Percentiles rank a stretch among this genome's conserved stretches.
Conservation (phyloP, 306 rosid species). For the Cicer judaicum region DNA sequence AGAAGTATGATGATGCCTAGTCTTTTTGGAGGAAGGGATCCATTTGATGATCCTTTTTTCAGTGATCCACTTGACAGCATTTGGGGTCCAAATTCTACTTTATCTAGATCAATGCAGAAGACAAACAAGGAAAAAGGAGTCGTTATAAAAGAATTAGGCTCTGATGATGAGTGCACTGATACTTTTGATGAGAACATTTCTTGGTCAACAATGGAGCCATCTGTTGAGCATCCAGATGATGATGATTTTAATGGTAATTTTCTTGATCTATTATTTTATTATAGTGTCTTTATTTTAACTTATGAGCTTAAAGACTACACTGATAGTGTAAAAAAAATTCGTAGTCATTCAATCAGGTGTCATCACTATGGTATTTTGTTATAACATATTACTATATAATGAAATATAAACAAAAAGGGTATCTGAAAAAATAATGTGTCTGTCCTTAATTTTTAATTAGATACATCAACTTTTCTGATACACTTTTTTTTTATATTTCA, state of each 20-base stretch:
- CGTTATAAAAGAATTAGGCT: slow-evolving; percentile 64
- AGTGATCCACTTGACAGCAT: slow-evolving; percentile 55
- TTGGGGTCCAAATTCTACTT: slow-evolving; percentile 43
- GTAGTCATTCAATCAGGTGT: not conserved
- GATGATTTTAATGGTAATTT: slow-evolving; percentile 63
- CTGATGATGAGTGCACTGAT: slow-evolving; percentile 61
- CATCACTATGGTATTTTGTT: not conserved
- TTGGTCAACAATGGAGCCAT: slow-evolving; percentile 62
- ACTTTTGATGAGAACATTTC: slow-evolving; percentile 29
- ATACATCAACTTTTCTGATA: too few species aligned
- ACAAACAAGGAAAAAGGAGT: slow-evolving; percentile 55
- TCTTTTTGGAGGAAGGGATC: slow-evolving; percentile 70
- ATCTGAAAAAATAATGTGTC: too few species aligned
- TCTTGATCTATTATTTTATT: not conserved
- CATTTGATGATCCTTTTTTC: slow-evolving; percentile 87
- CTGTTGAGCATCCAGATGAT: slow-evolving; percentile 82
- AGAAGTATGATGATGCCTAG: slow-evolving; percentile 56
- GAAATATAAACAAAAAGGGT: too few species aligned
- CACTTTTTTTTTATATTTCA: too few species aligned
- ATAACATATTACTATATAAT: too few species aligned
- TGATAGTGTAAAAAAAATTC: too few species aligned
- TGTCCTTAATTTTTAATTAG: too few species aligned
- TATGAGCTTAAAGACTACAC: not conserved
- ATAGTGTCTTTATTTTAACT: not conserved
- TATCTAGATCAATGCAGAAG: slow-evolving; percentile 40